Evolutionary conservation across 176 grass and related monocot genomes (phyloP).

Genomic region (Cocos nucifera): DNA sequence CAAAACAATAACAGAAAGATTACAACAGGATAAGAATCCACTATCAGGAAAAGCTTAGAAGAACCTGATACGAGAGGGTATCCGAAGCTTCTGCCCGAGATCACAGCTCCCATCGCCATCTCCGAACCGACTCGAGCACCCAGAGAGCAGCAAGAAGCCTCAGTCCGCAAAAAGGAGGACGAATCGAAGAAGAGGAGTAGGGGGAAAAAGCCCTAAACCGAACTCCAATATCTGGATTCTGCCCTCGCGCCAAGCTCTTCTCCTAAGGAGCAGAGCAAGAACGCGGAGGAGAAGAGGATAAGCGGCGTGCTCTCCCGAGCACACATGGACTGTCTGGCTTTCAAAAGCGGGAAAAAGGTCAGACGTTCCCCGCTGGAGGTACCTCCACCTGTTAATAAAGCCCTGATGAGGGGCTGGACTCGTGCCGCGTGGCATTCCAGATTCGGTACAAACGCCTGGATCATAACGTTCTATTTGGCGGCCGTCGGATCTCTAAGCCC

Average conservation of each 20-base stretch:
- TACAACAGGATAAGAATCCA: too few species aligned
- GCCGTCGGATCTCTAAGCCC: too few species aligned
- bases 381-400: not conserved
- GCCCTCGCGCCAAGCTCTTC: too few species aligned
- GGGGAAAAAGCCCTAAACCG: not conserved
- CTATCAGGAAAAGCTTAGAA: not conserved
- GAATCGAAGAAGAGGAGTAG: not conserved
- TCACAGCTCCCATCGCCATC: constrained; percentile 57
- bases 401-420: too few species aligned
- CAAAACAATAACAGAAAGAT: too few species aligned
- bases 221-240: too few species aligned
- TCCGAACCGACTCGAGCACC: too few species aligned
- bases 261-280: too few species aligned
- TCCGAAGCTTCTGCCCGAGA: constrained; percentile 39
- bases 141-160: not conserved
- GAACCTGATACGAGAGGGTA: constrained; percentile 37
- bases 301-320: not conserved
- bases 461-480: too few species aligned
- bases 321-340: too few species aligned
- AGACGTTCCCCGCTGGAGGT: not conserved
- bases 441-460: too few species aligned
- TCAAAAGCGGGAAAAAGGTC: not conserved
- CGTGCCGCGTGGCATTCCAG: too few species aligned
- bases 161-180: not conserved
- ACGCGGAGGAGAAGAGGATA: not conserved